These are phyloP conservation scores for Nicotiana obtusifolia DNA, from an alignment of 257 asterid genomes.

Conservation along the genomic window DNA sequence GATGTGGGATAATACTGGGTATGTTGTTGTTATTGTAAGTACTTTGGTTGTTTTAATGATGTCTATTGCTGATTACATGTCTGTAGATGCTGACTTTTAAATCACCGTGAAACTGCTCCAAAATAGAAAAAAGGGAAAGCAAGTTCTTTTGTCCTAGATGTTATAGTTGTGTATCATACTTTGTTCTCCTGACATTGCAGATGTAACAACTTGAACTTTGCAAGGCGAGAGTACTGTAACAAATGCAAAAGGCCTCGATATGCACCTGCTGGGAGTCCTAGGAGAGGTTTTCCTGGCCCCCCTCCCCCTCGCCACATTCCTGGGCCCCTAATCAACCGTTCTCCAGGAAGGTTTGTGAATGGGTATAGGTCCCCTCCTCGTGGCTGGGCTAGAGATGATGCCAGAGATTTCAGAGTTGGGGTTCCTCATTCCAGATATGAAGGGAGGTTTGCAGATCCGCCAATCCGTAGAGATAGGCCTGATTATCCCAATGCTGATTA, in stretches of 20 bases:
- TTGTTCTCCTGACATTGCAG: constrained; percentile 30
- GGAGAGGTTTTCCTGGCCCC: constrained; percentile 58
- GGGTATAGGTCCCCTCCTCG: constrained; percentile 73
- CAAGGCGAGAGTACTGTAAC: constrained; percentile 83
- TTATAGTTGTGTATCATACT: constrained; percentile 6
- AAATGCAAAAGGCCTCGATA: constrained; percentile 76
- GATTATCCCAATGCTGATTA: constrained; percentile 43
- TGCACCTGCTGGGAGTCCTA: constrained; percentile 41
- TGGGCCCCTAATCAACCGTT: constrained; percentile 37
- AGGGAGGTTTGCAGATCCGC: constrained; percentile 50
- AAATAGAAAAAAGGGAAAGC: neutral
- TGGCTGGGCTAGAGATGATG: constrained; percentile 60
- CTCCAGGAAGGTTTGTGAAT: constrained; percentile 52
- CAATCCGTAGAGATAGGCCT: constrained; percentile 38
- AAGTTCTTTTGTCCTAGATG: neutral
- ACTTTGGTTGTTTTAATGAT: neutral
- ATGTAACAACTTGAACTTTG: constrained; percentile 85
- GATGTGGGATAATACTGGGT: too few species aligned
- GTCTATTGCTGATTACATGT: neutral
- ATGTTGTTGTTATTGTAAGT: too few species aligned
- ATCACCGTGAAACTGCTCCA: neutral
- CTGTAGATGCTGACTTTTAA: neutral
- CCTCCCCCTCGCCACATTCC: constrained; percentile 44
- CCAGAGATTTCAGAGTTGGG: constrained; percentile 56
- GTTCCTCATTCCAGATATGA: constrained; percentile 55